Evolutionary conservation across 495 filamentous ascomycete genomes (phyloP), one percentile per base, ranked within the genome.

Genomic region (Chaetomium fimeti): DNA sequence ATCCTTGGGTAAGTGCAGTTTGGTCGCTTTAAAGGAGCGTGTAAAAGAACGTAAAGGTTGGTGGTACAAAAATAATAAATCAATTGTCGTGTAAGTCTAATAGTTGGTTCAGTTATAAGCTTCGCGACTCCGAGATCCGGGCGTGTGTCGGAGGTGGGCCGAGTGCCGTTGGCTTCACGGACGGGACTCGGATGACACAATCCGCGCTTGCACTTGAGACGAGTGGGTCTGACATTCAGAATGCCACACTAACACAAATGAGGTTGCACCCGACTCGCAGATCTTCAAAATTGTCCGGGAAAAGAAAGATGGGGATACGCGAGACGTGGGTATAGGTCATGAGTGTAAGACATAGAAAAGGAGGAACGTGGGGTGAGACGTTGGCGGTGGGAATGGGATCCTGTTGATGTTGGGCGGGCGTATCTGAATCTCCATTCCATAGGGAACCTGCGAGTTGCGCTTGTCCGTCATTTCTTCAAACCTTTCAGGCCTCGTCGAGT

Each of bases 131-230:
- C 38, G 36, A 53, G 51, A 57, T 56, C 29, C 45, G 45, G 45
- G 45, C 18, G 45, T 49, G 45, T 49, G 20, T 18, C 42, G 43
- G 20, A 11, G 53, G 13, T 52, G 62, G 36, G 32, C 54, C 54
- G 55, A 52, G 55, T 27, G 55, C 32, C 38, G 42, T 58, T 45
- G 62, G 61, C n/a, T 18, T 55, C 45, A 38, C 42, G 22, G n/a
- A 38, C 57, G 57, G 51, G 57, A 43, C 61, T n/a, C 57, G 48
- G 62, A 68, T 68, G 61, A 62, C 64, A 62, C 61, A 62, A 68
- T 68, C 58, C 38, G 45, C 56, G 57, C 61, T 52, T 29, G 24
- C 32, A 15, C 49, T 54, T 43, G 56, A 60, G 60, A 49, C 60
- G 49, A 42, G 55, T 63, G 60, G 56, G 60, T 45, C 55, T 32